phyloP scores from a whole-genome alignment of 768 basidiomycete species.

The Dentipellis fragilis region DNA sequence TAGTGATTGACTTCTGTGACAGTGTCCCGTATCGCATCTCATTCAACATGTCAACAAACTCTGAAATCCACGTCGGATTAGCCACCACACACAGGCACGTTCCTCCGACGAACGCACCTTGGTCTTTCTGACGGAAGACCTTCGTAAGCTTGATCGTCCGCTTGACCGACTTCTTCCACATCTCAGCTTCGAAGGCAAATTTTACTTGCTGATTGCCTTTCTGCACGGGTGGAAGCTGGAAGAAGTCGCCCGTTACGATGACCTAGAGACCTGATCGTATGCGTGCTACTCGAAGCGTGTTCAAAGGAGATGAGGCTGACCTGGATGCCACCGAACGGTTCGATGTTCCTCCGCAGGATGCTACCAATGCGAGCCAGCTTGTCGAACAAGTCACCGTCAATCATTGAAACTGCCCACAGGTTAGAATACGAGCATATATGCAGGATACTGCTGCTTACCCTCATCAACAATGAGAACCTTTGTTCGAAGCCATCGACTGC shows the following conservation, averaged over 20 bases:
- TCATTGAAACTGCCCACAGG: conserved; percentile 76
- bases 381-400: conserved; percentile 89
- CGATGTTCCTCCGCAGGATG: conserved; percentile 44
- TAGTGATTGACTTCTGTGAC: conserved; percentile 49
- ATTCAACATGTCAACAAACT: conserved; percentile 93
- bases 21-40: conserved; percentile 92
- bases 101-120: conserved; percentile 39
- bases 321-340: conserved; percentile 93
- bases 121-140: conserved; percentile 91
- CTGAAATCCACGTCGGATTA: conserved; percentile 27
- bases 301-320: conserved; percentile 22
- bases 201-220: conserved; percentile 52
- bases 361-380: conserved; percentile 71
- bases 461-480: conserved; percentile 80
- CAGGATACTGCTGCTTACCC: conserved; percentile 30
- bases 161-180: conserved; percentile 66
- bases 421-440: conserved; percentile 2
- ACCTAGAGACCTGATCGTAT: conserved; percentile 33
- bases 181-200: conserved; percentile 86
- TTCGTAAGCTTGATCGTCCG: conserved; percentile 88
- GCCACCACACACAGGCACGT: conserved; percentile 2
- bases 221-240: conserved; percentile 89
- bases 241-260: conserved; percentile 94
- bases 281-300: neutral
- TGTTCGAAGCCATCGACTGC: conserved; percentile 71